Evolutionary conservation across 352 stramenopile species (phyloP).

Genomic region (Phytophthora hibernalis): DNA sequence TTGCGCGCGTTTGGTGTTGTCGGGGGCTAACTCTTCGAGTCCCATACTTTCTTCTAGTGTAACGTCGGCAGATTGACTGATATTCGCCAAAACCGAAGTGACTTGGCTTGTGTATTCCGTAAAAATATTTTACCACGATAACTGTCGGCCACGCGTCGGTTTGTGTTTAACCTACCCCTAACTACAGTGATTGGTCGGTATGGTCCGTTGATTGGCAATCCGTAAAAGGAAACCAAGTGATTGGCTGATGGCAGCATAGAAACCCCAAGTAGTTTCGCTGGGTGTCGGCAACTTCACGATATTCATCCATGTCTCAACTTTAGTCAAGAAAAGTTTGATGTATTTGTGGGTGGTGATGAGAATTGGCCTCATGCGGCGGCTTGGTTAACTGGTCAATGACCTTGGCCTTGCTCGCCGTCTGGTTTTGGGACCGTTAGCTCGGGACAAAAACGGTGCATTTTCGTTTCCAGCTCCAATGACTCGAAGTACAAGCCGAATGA

Average conservation of each 20-base stretch:
- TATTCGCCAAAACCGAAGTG: neutral
- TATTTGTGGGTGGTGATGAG: no score
- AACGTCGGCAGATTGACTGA: neutral
- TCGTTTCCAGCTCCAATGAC: no score
- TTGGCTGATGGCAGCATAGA: neutral
- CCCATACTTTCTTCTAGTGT: slow-evolving; percentile 1
- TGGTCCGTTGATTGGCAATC: neutral
- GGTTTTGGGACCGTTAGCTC: no score
- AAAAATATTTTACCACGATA: neutral
- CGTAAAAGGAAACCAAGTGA: neutral
- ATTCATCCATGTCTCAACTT: slow-evolving; percentile 4
- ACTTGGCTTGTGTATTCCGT: neutral
- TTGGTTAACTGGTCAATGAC: no score
- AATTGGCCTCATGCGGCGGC: no score
- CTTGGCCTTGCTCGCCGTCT: no score
- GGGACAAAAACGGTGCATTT: no score
- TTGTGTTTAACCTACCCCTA: slow-evolving; percentile 1
- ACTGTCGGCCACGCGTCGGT: neutral
- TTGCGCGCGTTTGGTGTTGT: slow-evolving; percentile 2
- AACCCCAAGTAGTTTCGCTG: neutral
- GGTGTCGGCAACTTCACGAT: neutral
- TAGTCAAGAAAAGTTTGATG: no score
- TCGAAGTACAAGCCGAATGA: no score
- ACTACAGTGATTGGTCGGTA: neutral
- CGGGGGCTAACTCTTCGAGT: neutral